These are phyloP conservation scores for Sclerotinia borealis DNA, from an alignment of 2,329 filamentous ascomycete genomes.

Conservation along the genomic window DNA sequence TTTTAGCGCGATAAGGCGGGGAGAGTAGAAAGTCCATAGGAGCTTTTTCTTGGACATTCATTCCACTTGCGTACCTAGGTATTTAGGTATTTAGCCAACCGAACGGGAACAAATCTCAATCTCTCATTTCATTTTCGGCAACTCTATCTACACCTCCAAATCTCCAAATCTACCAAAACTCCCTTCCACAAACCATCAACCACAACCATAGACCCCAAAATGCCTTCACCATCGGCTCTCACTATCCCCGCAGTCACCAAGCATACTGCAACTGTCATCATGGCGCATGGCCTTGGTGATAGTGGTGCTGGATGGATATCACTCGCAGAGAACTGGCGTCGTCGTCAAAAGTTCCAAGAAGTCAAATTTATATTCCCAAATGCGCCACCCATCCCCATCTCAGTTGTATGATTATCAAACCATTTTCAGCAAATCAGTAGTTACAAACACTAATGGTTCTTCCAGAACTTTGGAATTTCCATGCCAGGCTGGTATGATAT, in stretches of 20 bases:
- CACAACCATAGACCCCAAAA: conserved; percentile 12
- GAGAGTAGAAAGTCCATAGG: neutral
- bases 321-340: conserved; percentile 81
- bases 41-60: neutral
- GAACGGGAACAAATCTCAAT: neutral
- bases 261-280: conserved; percentile 93
- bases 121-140: neutral
- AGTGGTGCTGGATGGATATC: conserved; percentile 72
- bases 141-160: neutral
- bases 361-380: conserved; percentile 93
- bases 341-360: conserved; percentile 73
- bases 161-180: neutral
- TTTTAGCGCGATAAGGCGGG: conserved; percentile 3
- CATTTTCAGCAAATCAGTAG: neutral
- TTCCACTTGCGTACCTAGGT: too few relatives aligned
- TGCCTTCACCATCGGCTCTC: conserved; percentile 39
- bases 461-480: conserved; percentile 63
- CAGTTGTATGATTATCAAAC: conserved; percentile 46
- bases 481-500: conserved; percentile 92
- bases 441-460: conserved; percentile 10
- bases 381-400: conserved; percentile 80
- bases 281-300: conserved; percentile 88
- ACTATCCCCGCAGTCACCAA: conserved; percentile 72
- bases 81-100: too few relatives aligned
- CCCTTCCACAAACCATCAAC: neutral